These are phyloP conservation scores for Neurospora sp. DNA, from an alignment of 495 filamentous ascomycete genomes.

Conservation along the genomic window DNA sequence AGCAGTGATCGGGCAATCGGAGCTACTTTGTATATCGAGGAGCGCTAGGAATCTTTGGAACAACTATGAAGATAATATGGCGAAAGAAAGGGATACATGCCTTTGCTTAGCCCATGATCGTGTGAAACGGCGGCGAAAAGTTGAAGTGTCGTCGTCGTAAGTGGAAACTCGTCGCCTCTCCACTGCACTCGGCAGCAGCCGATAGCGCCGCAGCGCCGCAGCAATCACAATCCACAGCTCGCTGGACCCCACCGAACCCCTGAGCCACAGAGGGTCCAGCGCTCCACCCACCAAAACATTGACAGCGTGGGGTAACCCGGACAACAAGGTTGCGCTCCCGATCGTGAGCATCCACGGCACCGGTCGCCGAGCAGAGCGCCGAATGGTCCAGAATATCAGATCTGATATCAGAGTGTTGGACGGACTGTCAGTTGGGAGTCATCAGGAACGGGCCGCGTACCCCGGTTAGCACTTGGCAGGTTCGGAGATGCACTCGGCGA, in stretches of 20 bases:
- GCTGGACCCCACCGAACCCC: background rate
- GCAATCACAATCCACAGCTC: background rate
- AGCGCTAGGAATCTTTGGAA: too few species aligned
- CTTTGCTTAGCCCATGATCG: background rate
- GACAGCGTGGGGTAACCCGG: background rate
- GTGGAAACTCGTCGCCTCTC: background rate
- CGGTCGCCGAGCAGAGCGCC: background rate
- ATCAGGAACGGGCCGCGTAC: background rate
- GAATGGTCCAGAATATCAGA: background rate
- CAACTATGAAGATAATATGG: too few species aligned
- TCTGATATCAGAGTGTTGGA: too few species aligned
- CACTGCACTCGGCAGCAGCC: background rate
- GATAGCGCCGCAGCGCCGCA: background rate
- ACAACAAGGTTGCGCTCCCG: background rate
- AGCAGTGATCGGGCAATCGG: background rate
- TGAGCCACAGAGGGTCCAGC: background rate
- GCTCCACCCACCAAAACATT: background rate
- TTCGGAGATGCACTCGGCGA: background rate
- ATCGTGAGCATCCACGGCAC: background rate
- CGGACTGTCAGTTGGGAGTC: background rate
- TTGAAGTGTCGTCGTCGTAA: background rate
- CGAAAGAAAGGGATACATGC: too few species aligned
- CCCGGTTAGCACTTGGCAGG: background rate
- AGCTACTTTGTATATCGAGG: too few species aligned
- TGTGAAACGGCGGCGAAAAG: background rate